phyloP scores from a whole-genome alignment of 192 early-diverging fungal species.

The Kappamyces sp. region DNA sequence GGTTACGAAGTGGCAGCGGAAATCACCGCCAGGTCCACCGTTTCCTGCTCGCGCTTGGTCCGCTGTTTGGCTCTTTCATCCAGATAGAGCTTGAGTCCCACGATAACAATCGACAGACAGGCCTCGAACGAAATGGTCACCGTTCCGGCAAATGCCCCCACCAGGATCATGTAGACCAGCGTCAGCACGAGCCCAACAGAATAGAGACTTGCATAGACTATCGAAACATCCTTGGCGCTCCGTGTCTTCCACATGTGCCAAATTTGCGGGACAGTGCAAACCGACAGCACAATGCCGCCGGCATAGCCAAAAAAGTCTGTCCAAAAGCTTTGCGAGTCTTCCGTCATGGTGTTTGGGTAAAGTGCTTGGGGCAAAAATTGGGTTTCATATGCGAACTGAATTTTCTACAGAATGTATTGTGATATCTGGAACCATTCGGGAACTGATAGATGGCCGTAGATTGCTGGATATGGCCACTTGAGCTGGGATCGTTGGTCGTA shows the following conservation, averaged over 20 bases:
- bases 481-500: too few relatives aligned
- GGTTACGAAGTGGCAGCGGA: too few relatives aligned
- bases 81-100: conserved; percentile 4
- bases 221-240: conserved; percentile 12
- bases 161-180: conserved; percentile 8
- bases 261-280: conserved; percentile 16
- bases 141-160: conserved; percentile 6
- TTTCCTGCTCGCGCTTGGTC: too few relatives aligned
- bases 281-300: conserved; percentile 5
- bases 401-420: too few relatives aligned
- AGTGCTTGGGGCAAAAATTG: too few relatives aligned
- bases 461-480: too few relatives aligned
- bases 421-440: too few relatives aligned
- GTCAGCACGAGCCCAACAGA: conserved; percentile 7
- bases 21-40: too few relatives aligned
- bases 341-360: too few relatives aligned
- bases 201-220: conserved; percentile 2
- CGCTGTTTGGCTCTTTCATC: neutral
- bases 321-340: neutral
- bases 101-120: neutral
- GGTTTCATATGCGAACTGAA: too few relatives aligned
- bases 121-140: conserved; percentile 12
- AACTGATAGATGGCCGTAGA: too few relatives aligned
- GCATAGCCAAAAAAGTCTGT: conserved; percentile 14
- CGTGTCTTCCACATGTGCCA: conserved; percentile 9